phyloP scores from a whole-genome alignment of 768 basidiomycete genomes.

The Mycena rebaudengoi region DNA sequence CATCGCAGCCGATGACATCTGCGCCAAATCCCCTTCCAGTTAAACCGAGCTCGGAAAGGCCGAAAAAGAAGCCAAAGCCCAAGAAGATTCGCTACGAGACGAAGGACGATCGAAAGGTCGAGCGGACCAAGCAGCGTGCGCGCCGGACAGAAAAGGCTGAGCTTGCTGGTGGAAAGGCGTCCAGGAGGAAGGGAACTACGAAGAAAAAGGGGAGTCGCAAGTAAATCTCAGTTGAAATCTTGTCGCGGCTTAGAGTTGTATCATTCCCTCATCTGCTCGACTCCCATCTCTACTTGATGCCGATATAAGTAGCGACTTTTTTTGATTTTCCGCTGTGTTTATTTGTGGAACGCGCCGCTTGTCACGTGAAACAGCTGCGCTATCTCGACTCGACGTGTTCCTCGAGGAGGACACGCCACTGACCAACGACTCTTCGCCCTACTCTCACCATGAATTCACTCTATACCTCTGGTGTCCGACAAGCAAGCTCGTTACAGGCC shows the following conservation, averaged over 20 bases:
- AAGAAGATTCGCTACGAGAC: conserved; percentile 75
- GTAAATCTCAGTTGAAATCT: conserved; percentile 19
- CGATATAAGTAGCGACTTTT: too few species aligned
- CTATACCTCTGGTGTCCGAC: conserved; percentile 92
- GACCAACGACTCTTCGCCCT: too few species aligned
- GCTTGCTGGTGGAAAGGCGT: conserved; percentile 70
- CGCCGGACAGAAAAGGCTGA: conserved; percentile 78
- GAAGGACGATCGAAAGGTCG: conserved; percentile 67
- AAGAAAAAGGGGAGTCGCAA: conserved; percentile 23
- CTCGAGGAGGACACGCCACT: background rate
- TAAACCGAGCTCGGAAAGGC: conserved; percentile 22
- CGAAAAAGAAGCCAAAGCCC: conserved; percentile 36
- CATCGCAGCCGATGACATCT: conserved; percentile 16
- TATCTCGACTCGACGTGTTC: background rate
- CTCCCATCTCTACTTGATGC: background rate
- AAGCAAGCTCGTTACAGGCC: conserved; percentile 86
- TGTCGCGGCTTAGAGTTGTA: background rate
- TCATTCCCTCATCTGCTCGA: background rate
- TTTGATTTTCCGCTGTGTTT: too few species aligned
- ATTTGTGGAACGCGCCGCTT: too few species aligned
- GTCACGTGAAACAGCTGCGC: too few species aligned
- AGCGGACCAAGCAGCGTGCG: conserved; percentile 68
- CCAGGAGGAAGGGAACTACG: conserved; percentile 44
- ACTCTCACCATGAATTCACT: conserved; percentile 83
- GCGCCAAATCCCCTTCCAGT: conserved; percentile 25